These are phyloP conservation scores for Eutrema salsugineum DNA, from an alignment of 441 rosid species.

Conservation along the genomic window DNA sequence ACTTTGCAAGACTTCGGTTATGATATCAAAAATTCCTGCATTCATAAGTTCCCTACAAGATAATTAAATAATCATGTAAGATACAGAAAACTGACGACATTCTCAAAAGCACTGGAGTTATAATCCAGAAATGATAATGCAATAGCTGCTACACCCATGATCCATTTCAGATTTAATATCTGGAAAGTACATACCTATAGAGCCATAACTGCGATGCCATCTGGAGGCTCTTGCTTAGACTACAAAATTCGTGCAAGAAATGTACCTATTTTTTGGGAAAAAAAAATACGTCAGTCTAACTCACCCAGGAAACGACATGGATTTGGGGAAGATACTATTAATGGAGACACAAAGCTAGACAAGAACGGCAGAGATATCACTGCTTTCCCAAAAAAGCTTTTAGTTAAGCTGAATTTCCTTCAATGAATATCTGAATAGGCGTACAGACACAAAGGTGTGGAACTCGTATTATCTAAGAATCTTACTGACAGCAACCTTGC, in stretches of 20 bases:
- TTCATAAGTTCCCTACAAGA: conserved; percentile 66
- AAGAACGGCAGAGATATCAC: background rate
- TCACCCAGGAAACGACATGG: background rate
- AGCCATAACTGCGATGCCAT: conserved; percentile 77
- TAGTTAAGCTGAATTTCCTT: background rate
- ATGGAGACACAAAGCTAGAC: too few relatives aligned
- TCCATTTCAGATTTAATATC: conserved; percentile 16
- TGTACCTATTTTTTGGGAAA: conserved; percentile 47
- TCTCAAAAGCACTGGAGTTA: background rate
- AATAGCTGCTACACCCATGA: background rate
- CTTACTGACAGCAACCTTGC: background rate
- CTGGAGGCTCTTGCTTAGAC: conserved; percentile 81
- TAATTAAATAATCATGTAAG: background rate
- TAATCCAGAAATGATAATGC: background rate
- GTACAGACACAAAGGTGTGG: background rate
- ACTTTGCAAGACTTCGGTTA: conserved; percentile 70
- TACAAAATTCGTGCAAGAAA: conserved; percentile 88
- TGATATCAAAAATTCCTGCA: conserved; percentile 75
- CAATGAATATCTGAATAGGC: background rate
- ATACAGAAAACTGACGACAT: background rate
- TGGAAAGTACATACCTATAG: conserved; percentile 50
- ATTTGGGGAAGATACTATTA: background rate
- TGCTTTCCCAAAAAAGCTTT: background rate
- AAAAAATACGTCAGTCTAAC: conserved; percentile 17
- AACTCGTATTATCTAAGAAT: background rate